Conservation (phyloP, 352 stramenopile species). For the Pythium biforme region DNA sequence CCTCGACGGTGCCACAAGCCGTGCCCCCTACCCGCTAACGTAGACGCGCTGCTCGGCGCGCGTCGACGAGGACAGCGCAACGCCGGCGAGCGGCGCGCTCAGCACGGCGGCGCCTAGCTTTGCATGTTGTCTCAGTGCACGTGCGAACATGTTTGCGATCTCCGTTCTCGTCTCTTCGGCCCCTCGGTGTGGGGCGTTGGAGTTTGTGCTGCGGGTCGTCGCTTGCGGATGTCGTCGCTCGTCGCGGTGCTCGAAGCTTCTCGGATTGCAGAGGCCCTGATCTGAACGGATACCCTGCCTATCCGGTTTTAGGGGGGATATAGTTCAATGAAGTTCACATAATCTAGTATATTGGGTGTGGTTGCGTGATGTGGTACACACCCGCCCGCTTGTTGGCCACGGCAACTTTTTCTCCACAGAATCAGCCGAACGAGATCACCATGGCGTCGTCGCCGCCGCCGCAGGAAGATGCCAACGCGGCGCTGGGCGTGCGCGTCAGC, state of each 20-base stretch:
- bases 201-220: background rate
- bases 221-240: background rate
- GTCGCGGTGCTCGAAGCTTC: background rate
- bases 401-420: too few species aligned
- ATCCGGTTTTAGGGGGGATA: constrained; percentile 7
- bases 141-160: constrained; percentile 26
- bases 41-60: constrained; percentile 63
- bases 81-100: constrained; percentile 30
- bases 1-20: background rate
- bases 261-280: background rate
- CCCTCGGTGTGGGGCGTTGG: background rate
- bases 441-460: background rate
- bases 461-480: constrained; percentile 45
- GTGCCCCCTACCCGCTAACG: constrained; percentile 47
- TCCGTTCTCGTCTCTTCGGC: background rate
- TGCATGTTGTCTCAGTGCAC: constrained; percentile 21
- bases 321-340: background rate
- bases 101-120: constrained; percentile 32
- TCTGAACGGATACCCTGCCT: constrained; percentile 20
- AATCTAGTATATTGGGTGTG: background rate
- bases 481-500: constrained; percentile 52
- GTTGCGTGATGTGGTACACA: too few species aligned
- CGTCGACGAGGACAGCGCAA: constrained; percentile 25
- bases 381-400: too few species aligned
- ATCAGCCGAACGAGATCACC: too few species aligned